Base-by-base conservation (phyloP, 208 protist species). In the Acanthamoeba lenticulata region DNA sequence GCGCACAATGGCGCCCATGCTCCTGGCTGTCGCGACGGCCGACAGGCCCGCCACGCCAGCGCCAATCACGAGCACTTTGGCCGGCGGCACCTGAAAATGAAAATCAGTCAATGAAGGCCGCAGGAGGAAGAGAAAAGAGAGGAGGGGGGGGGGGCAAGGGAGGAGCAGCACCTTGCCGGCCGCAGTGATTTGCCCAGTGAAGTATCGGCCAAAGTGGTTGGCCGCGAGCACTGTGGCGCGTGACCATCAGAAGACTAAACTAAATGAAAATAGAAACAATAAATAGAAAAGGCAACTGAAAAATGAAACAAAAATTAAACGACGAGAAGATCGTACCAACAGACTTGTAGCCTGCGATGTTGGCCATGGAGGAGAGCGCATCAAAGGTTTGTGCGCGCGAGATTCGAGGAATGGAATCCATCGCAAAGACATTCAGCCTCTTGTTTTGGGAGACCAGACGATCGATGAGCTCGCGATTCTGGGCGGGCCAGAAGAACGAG, bases 11-110 rank as follows among this genome's bases (percentile, higher is more conserved):
- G 98, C 98, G 62, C 98, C 98, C 74, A 99, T 92, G 38, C 95
- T 98, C 93, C 98, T 98, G 27, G 98, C 98, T 0, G 97, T 95
- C 32, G 95, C 97, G 42, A 99, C 97, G 1, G 98, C 98, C 2
- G 97, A 72, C 1, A 99, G 96, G 65, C 98, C 98, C 34, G 98
- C 98, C 13, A 99, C 98, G 90, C 98, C 98, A 24, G 94, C 97
- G 93, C 98, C 98, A 88, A 98, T 98, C 2, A 98, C 95, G 6
- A 98, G 95, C 5, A 98, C 96, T 36, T 97, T 97, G 5, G 95
- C 67, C 4, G 60, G 90, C 11, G 90, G 67, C 32, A 77, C 77
- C 77, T 86, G 83, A 42, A 69, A n/a, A 24, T 17, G 21, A 3
- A 0, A 52, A 5, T 21, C 27, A 32, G 34, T 92, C 15, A 67